These are phyloP conservation scores for Asterophora parasitica DNA, from an alignment of 768 basidiomycete genomes.

Conservation along the genomic window DNA sequence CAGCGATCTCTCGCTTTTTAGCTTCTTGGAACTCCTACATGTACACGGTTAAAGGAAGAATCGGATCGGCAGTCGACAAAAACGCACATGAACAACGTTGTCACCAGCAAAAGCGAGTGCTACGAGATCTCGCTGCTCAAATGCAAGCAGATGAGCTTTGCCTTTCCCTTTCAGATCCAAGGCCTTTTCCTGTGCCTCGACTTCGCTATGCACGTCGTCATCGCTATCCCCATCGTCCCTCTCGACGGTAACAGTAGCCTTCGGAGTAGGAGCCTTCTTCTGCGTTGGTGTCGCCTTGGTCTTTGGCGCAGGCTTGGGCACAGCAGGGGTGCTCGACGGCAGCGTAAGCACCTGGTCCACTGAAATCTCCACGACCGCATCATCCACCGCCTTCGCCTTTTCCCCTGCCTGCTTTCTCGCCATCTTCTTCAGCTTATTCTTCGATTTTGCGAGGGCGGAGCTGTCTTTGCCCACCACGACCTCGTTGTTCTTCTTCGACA, in stretches of 20 bases:
- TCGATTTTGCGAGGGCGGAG: conserved; percentile 55
- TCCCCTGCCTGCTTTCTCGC: conserved; percentile 51
- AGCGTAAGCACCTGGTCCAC: conserved; percentile 44
- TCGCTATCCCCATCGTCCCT: conserved; percentile 38
- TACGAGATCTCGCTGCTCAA: conserved; percentile 89
- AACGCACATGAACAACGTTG: conserved; percentile 81
- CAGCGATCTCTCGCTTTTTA: conserved; percentile 77
- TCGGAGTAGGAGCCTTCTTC: conserved; percentile 7
- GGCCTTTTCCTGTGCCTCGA: conserved; percentile 61
- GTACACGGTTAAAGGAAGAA: not conserved
- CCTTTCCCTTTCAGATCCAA: conserved; percentile 38
- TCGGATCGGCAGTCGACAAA: not conserved
- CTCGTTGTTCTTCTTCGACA: conserved; percentile 68
- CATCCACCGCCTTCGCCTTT: conserved; percentile 58
- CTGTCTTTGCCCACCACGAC: conserved; percentile 68
- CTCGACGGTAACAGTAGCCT: conserved; percentile 39
- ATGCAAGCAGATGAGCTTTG: conserved; percentile 54
- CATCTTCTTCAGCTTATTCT: conserved; percentile 70
- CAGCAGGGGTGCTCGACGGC: conserved; percentile 20
- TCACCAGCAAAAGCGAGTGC: conserved; percentile 96
- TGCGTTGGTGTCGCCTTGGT: conserved; percentile 24
- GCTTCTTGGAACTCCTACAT: conserved; percentile 78
- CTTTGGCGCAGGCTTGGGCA: conserved; percentile 27
- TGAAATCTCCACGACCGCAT: conserved; percentile 77
- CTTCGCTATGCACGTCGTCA: conserved; percentile 58